Evolutionary conservation across 225 moss, liverwort and hornwort genomes (phyloP), one percentile per base, ranked within the genome.

Genomic region (Polytrichum commune): DNA sequence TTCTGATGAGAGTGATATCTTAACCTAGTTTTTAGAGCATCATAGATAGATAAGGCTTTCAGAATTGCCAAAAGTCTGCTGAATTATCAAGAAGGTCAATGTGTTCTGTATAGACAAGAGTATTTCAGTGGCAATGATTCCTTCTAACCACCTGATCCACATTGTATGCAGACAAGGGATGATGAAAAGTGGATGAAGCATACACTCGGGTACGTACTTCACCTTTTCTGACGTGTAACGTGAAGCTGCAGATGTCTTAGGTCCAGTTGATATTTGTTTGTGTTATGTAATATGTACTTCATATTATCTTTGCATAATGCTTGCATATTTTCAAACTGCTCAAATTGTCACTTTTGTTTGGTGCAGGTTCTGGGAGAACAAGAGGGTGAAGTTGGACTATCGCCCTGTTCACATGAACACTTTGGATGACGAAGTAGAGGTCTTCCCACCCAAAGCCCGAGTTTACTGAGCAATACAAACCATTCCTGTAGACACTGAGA

Each of bases 331-430:
- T 13, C 46, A 46, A 46, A 4, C 13, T 46, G 46, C 46, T 16
- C 46, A 46, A 46, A 13, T 46, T 13, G 13, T 16, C 46, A 46
- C 46, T 22, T 8, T 54, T 54, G 22, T 61, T 38, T 29, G 71
- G 25, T 80, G 76, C 78, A 92, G 90, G 60, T 98, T 72, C 54
- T 98, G 97, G 97, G 91, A 98, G 75, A 86, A 94, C 24, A 78
- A 85, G n/a, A 87, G 83, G 70, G 92, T 98, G 66, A 78, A 80
- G 69, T 72, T 98, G 78, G 97, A 98, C 30, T 98, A 98, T 72
- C 94, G 97, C 68, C 94, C 94, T 27, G 97, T 94, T n/a, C 97
- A 98, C 83, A 91, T 98, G 94, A 91, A 91, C 46, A 98, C 97
- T 18, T 84, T 94, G 69, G 97, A 98, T 71, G 75, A 87, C 57